Evolutionary conservation across 176 grass and related monocot species (phyloP).

Genomic region (Lolium rigidum): DNA sequence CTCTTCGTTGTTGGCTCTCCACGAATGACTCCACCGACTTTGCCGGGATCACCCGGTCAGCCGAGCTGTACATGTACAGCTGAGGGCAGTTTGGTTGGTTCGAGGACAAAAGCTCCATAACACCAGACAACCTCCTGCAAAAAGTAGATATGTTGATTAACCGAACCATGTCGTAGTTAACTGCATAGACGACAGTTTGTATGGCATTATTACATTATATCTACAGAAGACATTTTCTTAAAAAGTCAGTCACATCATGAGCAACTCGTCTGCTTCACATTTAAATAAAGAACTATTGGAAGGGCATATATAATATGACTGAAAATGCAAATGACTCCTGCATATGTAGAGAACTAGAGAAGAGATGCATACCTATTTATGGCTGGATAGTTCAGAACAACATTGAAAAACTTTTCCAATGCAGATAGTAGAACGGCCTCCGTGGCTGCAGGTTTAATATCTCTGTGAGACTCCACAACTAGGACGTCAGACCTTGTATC

Average conservation of each 20-base stretch:
- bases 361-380: conserved; percentile 70
- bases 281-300: conserved; percentile 15
- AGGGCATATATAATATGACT: neutral
- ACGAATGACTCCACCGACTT: conserved; percentile 77
- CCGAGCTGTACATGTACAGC: conserved; percentile 74
- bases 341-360: neutral
- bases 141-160: neutral
- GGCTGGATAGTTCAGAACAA: conserved; percentile 75
- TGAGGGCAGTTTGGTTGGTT: conserved; percentile 72
- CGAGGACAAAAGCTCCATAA: conserved; percentile 50
- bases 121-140: conserved; percentile 56
- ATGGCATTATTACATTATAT: neutral
- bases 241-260: neutral
- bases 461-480: conserved; percentile 52
- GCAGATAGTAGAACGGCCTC: conserved; percentile 74
- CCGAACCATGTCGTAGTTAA: neutral
- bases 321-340: conserved; percentile 22
- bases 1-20: conserved; percentile 67
- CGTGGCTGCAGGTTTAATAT: conserved; percentile 52
- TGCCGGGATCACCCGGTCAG: conserved; percentile 76
- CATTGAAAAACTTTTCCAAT: conserved; percentile 74
- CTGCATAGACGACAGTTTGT: neutral
- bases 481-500: conserved; percentile 43
- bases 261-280: conserved; percentile 21
- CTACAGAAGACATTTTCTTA: neutral